A percentile compares a stretch with the other conserved stretches of the same genome.
Conservation (phyloP, 176 grass and related monocot genomes). For the Musa acuminata region DNA sequence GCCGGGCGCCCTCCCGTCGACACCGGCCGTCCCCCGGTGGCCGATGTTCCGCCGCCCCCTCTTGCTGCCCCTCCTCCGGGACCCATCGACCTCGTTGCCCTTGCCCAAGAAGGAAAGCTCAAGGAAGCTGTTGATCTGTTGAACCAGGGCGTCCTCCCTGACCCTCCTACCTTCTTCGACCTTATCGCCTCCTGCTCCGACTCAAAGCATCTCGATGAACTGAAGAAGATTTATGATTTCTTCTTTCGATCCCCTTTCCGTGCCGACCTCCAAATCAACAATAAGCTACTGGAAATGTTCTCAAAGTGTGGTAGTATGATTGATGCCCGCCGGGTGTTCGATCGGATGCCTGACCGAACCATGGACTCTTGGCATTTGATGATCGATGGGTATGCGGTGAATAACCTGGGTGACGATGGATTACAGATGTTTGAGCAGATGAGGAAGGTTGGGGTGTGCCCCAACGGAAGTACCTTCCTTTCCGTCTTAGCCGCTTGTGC, state of each 20-base stretch:
- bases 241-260: slow-evolving; percentile 15
- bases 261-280: slow-evolving; percentile 11
- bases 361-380: slow-evolving; percentile 14
- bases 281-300: slow-evolving; percentile 11
- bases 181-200: slow-evolving; percentile 4
- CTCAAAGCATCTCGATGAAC: slow-evolving; percentile 8
- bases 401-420: slow-evolving; percentile 4
- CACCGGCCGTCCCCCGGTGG: not conserved
- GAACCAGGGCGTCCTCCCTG: slow-evolving; percentile 3
- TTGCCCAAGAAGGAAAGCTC: slow-evolving; percentile 5
- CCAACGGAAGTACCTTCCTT: not conserved
- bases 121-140: slow-evolving; percentile 5
- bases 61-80: not conserved
- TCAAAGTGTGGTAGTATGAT: slow-evolving; percentile 7
- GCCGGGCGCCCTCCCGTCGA: not conserved
- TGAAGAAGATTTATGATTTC: slow-evolving; percentile 17
- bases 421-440: slow-evolving; percentile 6
- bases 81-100: not conserved
- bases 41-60: not conserved
- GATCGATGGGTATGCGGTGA: slow-evolving; percentile 2
- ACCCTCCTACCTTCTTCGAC: slow-evolving; percentile 5
- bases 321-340: slow-evolving; percentile 9
- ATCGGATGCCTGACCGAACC: slow-evolving; percentile 9
- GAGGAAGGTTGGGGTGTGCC: slow-evolving; percentile 5
- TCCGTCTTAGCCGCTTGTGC: slow-evolving; percentile 6